phyloP scores from a whole-genome alignment of 306 rosid genomes.

The Herpetospermum pedunculosum region DNA sequence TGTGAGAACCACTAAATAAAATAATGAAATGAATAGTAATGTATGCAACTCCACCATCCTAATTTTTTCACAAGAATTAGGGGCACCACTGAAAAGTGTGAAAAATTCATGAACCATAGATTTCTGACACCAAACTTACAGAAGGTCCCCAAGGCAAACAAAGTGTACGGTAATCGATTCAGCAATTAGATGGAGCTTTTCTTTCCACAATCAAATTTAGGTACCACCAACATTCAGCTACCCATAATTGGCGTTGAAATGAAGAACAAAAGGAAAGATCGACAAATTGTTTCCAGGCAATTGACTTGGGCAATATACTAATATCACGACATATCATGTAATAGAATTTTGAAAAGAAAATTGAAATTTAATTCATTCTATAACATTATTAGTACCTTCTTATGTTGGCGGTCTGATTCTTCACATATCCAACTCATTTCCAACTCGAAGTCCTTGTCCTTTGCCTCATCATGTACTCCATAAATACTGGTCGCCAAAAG shows the following conservation, averaged over 20 bases:
- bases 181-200: neutral
- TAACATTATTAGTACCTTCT: constrained; percentile 40
- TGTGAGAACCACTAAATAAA: neutral
- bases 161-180: neutral
- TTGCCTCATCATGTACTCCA: constrained; percentile 95
- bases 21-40: neutral
- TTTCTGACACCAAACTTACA: neutral
- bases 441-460: constrained; percentile 89
- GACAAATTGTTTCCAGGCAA: neutral
- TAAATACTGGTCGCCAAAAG: constrained; percentile 43
- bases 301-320: neutral
- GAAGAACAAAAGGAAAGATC: neutral
- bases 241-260: neutral
- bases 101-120: neutral
- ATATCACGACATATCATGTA: neutral
- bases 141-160: neutral
- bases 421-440: constrained; percentile 99
- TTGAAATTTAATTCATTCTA: neutral
- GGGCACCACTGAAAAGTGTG: neutral
- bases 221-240: neutral
- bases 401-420: constrained; percentile 84
- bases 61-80: neutral
- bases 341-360: neutral
- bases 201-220: neutral
- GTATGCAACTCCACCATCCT: neutral